phyloP scores from a whole-genome alignment of 2,329 filamentous ascomycete species.

The Hyphodiscus sp. region DNA sequence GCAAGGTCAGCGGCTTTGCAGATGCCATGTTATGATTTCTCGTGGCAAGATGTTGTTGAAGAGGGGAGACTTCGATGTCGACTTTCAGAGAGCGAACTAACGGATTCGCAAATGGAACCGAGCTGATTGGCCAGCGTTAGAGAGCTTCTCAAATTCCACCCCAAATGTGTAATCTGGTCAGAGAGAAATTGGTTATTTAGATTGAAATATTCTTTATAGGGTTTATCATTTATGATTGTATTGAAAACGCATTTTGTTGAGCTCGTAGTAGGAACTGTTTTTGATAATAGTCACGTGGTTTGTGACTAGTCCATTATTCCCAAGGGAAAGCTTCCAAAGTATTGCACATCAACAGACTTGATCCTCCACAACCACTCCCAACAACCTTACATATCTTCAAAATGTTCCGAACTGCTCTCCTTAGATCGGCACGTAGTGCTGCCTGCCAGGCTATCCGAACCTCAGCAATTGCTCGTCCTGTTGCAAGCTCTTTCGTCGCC shows the following conservation, averaged over 20 bases:
- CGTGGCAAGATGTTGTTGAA: conserved; percentile 23
- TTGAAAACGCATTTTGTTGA: too few relatives aligned
- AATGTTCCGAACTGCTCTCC: conserved; percentile 87
- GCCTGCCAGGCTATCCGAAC: conserved; percentile 44
- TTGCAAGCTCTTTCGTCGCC: conserved; percentile 54
- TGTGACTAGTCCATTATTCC: conserved; percentile 10
- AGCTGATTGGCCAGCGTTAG: conserved; percentile 17
- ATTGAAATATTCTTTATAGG: too few relatives aligned
- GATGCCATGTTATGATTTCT: conserved; percentile 31
- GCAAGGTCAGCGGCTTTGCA: conserved; percentile 31
- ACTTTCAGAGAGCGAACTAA: conserved; percentile 3
- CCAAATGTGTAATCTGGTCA: too few relatives aligned
- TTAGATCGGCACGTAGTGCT: conserved; percentile 62
- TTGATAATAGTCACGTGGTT: conserved; percentile 14
- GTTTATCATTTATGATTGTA: too few relatives aligned
- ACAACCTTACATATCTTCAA: conserved; percentile 31
- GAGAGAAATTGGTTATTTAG: too few relatives aligned
- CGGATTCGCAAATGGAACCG: too few relatives aligned
- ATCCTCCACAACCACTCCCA: conserved; percentile 5
- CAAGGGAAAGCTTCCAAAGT: neutral
- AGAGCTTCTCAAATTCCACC: conserved; percentile 8
- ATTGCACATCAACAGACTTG: neutral
- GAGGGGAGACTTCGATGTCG: conserved; percentile 12
- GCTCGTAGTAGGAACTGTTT: neutral
- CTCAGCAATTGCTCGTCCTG: conserved; percentile 52